These are phyloP conservation scores for Xylariaceae sp. DNA, from an alignment of 2,329 filamentous ascomycete genomes.

Conservation along the genomic window DNA sequence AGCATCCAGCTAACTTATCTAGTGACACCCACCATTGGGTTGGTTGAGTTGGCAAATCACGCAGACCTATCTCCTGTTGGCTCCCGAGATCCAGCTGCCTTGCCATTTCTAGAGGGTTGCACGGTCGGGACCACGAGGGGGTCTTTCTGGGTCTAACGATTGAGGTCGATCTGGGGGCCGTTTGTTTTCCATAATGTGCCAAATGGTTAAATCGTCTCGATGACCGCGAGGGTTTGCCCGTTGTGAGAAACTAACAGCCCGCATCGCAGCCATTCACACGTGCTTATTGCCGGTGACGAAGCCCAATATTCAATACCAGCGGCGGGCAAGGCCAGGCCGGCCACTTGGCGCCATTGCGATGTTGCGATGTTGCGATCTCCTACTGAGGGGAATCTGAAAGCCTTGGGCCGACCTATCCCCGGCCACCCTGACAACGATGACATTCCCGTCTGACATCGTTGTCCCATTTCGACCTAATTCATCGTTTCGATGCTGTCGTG, in stretches of 20 bases:
- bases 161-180: not conserved
- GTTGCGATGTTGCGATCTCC: not conserved
- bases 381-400: not conserved
- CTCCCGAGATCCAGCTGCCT: slow-evolving; percentile 8
- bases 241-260: slow-evolving; percentile 3
- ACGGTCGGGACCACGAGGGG: not conserved
- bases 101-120: slow-evolving; percentile 4
- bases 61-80: slow-evolving; percentile 9
- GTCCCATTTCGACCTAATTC: slow-evolving; percentile 2
- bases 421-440: not conserved
- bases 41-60: slow-evolving; percentile 10
- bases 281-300: not conserved
- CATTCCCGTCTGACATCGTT: not conserved
- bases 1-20: not conserved
- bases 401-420: not conserved
- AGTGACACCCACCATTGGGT: slow-evolving; percentile 10
- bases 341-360: not conserved
- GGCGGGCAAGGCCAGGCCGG: not conserved
- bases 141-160: not conserved
- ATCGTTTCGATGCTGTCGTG: not conserved
- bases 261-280: slow-evolving; percentile 4
- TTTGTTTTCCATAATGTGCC: not conserved
- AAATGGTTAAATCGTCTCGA: not conserved
- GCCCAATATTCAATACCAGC: not conserved
- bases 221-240: not conserved